A percentile compares a stretch with the other conserved stretches of the same genome.
These are phyloP conservation scores for Fulvia fulva DNA, from an alignment of 2,329 filamentous ascomycete species.

Conservation along the genomic window DNA sequence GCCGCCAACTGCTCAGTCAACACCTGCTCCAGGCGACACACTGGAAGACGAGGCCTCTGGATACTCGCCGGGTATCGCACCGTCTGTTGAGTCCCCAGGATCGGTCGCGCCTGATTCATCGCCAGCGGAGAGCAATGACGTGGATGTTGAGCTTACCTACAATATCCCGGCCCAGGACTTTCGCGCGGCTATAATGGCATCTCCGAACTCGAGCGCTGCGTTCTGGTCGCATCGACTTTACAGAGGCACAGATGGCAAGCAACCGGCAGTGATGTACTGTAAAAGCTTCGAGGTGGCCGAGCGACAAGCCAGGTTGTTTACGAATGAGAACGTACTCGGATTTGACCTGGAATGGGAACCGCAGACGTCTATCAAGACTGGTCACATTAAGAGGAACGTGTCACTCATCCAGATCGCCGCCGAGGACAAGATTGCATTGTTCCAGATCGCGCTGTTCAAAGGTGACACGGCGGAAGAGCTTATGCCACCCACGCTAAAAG, in stretches of 20 bases:
- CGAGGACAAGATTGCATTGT: slow-evolving; percentile 70
- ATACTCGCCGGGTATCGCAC: neutral
- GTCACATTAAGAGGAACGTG: slow-evolving; percentile 62
- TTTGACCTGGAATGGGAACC: slow-evolving; percentile 84
- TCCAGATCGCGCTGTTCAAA: slow-evolving; percentile 65
- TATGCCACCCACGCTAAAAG: slow-evolving; percentile 65
- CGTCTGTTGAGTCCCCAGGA: neutral
- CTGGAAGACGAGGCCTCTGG: neutral
- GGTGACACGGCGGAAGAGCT: slow-evolving; percentile 48
- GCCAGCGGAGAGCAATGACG: neutral
- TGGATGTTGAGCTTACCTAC: slow-evolving; percentile 11
- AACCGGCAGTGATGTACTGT: slow-evolving; percentile 75
- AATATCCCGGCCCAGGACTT: slow-evolving; percentile 27
- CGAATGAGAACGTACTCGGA: slow-evolving; percentile 67
- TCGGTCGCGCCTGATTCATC: neutral
- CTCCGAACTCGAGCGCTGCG: slow-evolving; percentile 25
- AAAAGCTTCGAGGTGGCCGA: slow-evolving; percentile 64
- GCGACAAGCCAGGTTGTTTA: slow-evolving; percentile 61
- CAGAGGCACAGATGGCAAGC: slow-evolving; percentile 63
- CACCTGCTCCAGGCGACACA: neutral
- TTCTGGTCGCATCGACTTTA: slow-evolving; percentile 67
- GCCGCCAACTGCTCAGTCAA: neutral
- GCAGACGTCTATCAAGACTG: slow-evolving; percentile 31
- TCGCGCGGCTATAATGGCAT: slow-evolving; percentile 27
- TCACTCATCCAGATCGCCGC: slow-evolving; percentile 81